phyloP scores from a whole-genome alignment of 345 rosid genomes.

The Pistacia integerrima region DNA sequence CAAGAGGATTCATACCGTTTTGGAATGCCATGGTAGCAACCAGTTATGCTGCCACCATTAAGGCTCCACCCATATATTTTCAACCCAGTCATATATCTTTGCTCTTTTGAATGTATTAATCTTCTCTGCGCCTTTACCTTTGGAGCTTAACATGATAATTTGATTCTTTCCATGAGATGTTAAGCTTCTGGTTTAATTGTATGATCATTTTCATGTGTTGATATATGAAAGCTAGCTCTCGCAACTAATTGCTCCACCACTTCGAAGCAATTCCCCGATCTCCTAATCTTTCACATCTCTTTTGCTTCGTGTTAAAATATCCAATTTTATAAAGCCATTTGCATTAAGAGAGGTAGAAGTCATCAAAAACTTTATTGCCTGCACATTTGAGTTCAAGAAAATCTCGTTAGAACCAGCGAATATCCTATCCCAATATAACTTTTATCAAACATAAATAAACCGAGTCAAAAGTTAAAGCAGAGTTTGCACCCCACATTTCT shows the following conservation, averaged over 20 bases:
- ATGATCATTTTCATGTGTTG: not conserved
- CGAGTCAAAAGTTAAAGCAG: no score
- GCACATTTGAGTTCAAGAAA: not conserved
- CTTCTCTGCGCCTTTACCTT: no score
- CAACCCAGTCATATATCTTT: not conserved
- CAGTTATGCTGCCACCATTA: slow-evolving; percentile 37
- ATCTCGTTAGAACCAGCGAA: no score
- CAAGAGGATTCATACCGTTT: slow-evolving; percentile 25
- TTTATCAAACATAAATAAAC: no score
- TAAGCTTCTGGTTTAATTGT: not conserved
- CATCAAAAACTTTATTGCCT: not conserved
- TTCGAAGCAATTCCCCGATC: not conserved
- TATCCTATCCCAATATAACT: no score
- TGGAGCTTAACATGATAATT: no score
- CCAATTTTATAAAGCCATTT: slow-evolving; percentile 21
- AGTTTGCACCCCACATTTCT: no score
- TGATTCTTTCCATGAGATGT: not conserved
- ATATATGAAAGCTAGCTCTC: not conserved
- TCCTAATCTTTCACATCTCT: not conserved
- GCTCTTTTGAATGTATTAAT: not conserved
- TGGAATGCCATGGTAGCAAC: slow-evolving; percentile 38
- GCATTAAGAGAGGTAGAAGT: not conserved
- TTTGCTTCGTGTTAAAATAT: not conserved
- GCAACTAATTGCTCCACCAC: not conserved
- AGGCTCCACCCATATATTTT: slow-evolving; percentile 11